Evolutionary conservation across 2,329 filamentous ascomycete species (phyloP).

Genomic region (Nakataea oryzae): DNA sequence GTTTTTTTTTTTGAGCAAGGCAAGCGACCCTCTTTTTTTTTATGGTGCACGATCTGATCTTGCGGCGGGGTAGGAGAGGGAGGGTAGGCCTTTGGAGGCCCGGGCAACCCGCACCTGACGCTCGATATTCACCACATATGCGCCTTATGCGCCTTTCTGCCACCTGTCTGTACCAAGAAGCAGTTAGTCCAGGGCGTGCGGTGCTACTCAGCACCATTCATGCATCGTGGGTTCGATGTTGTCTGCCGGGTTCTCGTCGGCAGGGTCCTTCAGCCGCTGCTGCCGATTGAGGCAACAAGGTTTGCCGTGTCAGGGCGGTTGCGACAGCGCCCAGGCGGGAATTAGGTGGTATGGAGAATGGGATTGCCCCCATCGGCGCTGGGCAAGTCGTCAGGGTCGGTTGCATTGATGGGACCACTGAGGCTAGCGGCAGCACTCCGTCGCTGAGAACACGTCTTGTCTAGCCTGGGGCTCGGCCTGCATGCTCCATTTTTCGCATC

Average conservation of each 20-base stretch:
- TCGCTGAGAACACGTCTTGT: neutral
- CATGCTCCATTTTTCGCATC: neutral
- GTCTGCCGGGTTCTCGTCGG: no score
- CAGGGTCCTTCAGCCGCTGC: neutral
- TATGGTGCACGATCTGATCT: neutral
- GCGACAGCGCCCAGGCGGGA: neutral
- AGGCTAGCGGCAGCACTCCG: neutral
- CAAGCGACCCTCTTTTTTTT: neutral
- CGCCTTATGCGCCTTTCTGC: neutral
- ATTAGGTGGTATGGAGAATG: neutral
- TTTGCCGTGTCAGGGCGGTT: neutral
- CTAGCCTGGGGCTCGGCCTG: neutral
- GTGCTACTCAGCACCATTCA: neutral
- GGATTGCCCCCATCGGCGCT: neutral
- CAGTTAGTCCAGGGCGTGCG: no score
- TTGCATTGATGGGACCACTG: neutral
- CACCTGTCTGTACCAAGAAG: no score
- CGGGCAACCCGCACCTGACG: neutral
- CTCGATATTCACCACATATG: no score
- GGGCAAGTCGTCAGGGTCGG: neutral
- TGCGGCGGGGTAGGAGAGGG: neutral
- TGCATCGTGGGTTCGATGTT: no score
- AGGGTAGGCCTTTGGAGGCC: neutral
- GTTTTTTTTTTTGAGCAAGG: neutral
- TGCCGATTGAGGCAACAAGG: no score